Percentiles rank a stretch among this genome's conserved stretches.
These are phyloP conservation scores for Penicillium malachiteum DNA, from an alignment of 495 filamentous ascomycete genomes.

Conservation along the genomic window DNA sequence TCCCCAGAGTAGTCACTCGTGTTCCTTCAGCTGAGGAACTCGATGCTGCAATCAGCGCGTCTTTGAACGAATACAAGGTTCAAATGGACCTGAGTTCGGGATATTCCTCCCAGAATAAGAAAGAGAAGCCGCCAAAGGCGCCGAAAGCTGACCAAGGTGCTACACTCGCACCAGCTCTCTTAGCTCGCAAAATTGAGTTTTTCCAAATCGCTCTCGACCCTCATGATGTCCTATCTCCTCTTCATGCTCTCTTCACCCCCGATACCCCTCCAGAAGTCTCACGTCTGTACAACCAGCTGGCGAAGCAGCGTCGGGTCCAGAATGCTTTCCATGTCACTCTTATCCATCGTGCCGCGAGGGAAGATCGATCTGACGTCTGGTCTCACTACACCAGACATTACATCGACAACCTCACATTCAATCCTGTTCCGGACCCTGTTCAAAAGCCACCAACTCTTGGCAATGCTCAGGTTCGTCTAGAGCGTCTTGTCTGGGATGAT, in stretches of 20 bases:
- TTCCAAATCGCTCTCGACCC: slow-evolving; percentile 68
- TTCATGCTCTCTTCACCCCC: slow-evolving; percentile 65
- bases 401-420: slow-evolving; percentile 37
- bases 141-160: neutral
- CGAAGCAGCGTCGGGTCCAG: slow-evolving; percentile 72
- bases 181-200: slow-evolving; percentile 70
- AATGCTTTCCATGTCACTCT: slow-evolving; percentile 89
- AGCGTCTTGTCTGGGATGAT: slow-evolving; percentile 74
- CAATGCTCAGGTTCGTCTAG: slow-evolving; percentile 55
- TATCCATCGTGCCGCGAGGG: slow-evolving; percentile 69
- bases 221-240: slow-evolving; percentile 53
- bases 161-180: slow-evolving; percentile 18
- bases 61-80: slow-evolving; percentile 77
- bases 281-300: slow-evolving; percentile 73
- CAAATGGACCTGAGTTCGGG: slow-evolving; percentile 63
- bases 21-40: slow-evolving; percentile 73
- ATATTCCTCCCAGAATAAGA: slow-evolving; percentile 38
- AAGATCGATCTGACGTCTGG: slow-evolving; percentile 67
- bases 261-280: slow-evolving; percentile 42
- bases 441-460: slow-evolving; percentile 45
- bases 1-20: slow-evolving; percentile 68
- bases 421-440: slow-evolving; percentile 36
- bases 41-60: slow-evolving; percentile 73
- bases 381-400: slow-evolving; percentile 56
- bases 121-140: slow-evolving; percentile 36